Evolutionary conservation across 257 asterid species (phyloP), one percentile per base, ranked within the genome.

Genomic region (Paulownia fortunei): DNA sequence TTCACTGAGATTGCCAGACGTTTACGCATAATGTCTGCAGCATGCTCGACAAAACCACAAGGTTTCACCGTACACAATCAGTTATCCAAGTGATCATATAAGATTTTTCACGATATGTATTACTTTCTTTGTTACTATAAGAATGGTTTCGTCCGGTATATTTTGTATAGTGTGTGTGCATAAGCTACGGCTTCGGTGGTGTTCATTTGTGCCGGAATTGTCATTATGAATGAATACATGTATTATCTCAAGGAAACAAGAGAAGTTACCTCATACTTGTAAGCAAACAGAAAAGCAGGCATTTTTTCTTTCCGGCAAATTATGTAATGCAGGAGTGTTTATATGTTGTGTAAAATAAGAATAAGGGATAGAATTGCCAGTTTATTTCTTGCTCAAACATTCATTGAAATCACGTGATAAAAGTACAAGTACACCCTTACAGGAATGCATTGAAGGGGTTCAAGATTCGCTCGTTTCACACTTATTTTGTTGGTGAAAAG

Each of bases 1-100:
- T 94, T 94, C 88, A 87, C 98, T 2, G 93, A 94, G 78, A 94
- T 94, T 46, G 93, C 97, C 10, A 60, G 94, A 24, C 94, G 93
- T n/a, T 64, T 94, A 52, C 94, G 97, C 61, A 60, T 80, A 61
- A 90, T 94, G 97, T 76, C 89, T 41, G 79, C 89, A 1, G 89
- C 92, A 47, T 73, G 83, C 82, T 10, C 58, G 15, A 76, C 89
- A 9, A 87, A 85, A 77, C 72, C 85, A 37, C 93, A 86, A 56
- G 86, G 72, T 37, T 67, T 78, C 67, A 68, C 81, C 15, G 77
- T 83, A 36, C 91, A 82, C 66, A 81, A 83, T 72, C 90, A 83
- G 76, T 66, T 74, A 76, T 27, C 91, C 59, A 88, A 85, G 86
- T 87, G 82, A 86, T 60, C 54, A 16, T 6, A 3, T 58, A 13